These are phyloP conservation scores for Cucurbitaria berberidis DNA, from an alignment of 2,329 filamentous ascomycete genomes.

Conservation along the genomic window DNA sequence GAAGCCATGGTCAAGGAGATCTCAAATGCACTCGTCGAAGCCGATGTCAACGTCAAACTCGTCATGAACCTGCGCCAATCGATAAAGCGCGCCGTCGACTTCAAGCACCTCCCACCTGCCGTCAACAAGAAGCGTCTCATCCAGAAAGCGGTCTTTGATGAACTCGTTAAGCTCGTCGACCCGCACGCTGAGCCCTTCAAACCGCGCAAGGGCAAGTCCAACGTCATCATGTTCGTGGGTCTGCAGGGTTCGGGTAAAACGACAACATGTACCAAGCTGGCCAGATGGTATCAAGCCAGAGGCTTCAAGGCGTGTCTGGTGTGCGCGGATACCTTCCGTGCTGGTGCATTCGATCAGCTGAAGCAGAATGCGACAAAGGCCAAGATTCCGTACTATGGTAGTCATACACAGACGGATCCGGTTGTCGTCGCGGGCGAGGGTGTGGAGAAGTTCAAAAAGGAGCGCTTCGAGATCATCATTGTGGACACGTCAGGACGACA, in stretches of 20 bases:
- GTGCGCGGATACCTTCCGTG: slow-evolving; percentile 97
- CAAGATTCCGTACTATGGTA: slow-evolving; percentile 98
- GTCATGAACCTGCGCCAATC: slow-evolving; percentile 91
- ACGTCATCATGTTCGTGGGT: slow-evolving; percentile 99
- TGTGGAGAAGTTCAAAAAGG: slow-evolving; percentile 99
- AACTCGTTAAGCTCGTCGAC: slow-evolving; percentile 93
- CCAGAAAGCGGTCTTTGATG: slow-evolving; percentile 96
- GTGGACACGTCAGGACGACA: slow-evolving; percentile 97
- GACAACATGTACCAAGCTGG: slow-evolving; percentile 96
- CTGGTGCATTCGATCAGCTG: slow-evolving; percentile 96
- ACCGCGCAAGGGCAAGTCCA: slow-evolving; percentile 92
- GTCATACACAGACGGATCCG: slow-evolving; percentile 93
- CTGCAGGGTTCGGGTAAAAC: slow-evolving; percentile 98
- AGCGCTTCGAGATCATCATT: slow-evolving; percentile 97
- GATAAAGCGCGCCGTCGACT: slow-evolving; percentile 89
- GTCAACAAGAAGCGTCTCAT: slow-evolving; percentile 99
- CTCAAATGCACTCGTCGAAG: slow-evolving; percentile 90
- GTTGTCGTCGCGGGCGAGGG: slow-evolving; percentile 92
- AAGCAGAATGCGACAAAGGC: slow-evolving; percentile 99
- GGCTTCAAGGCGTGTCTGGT: slow-evolving; percentile 94
- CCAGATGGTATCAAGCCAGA: slow-evolving; percentile 89
- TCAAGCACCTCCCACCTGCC: slow-evolving; percentile 86
- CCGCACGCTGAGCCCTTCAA: slow-evolving; percentile 95
- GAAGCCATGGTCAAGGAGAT: slow-evolving; percentile 99
- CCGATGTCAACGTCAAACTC: slow-evolving; percentile 95